Conservation (phyloP, 225 moss, liverwort and hornwort genomes). For the Marchantia paleacea region DNA sequence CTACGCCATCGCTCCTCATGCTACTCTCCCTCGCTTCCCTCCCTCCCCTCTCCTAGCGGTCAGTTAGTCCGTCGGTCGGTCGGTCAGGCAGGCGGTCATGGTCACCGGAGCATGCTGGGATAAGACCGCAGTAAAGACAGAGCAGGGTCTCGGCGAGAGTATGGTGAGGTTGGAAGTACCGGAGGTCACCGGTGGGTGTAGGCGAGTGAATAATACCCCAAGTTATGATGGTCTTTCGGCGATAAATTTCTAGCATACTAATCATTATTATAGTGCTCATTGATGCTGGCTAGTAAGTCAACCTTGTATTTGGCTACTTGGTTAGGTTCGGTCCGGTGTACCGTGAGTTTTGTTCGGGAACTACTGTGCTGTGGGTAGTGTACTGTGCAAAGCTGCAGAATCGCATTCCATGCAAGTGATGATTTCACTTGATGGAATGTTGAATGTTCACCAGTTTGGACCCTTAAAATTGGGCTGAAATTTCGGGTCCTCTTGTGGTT, state of each 20-base stretch:
- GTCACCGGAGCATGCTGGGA: not conserved
- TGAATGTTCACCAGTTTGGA: not conserved
- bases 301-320: not conserved
- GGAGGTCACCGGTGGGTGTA: not conserved
- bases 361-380: too few species aligned
- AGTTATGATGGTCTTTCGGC: not conserved
- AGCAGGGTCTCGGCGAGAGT: not conserved
- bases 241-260: not conserved
- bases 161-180: not conserved
- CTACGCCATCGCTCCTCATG: too few species aligned
- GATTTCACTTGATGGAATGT: not conserved
- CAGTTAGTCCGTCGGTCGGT: too few species aligned
- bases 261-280: not conserved
- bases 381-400: not conserved
- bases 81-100: not conserved
- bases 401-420: not conserved
- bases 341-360: not conserved
- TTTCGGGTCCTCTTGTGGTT: not conserved
- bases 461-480: not conserved
- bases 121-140: not conserved
- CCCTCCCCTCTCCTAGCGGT: not conserved
- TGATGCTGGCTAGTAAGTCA: not conserved
- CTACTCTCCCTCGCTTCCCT: too few species aligned
- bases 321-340: not conserved
- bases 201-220: not conserved